These are phyloP conservation scores for Pichia sp. DNA, from an alignment of 1,139 yeast genomes.

Conservation along the genomic window DNA sequence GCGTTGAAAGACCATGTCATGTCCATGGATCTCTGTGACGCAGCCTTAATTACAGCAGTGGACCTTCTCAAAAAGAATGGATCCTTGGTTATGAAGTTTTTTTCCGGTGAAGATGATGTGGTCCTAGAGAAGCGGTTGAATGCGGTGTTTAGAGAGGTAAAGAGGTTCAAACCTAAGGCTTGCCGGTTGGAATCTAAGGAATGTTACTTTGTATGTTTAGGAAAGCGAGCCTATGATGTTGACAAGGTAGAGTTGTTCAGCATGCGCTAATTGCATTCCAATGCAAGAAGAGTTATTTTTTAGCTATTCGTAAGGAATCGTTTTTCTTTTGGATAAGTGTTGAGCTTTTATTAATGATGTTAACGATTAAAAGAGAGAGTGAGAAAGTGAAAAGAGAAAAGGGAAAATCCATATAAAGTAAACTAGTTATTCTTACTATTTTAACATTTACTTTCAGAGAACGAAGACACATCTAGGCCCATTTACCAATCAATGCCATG, in stretches of 20 bases:
- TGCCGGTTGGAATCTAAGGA: constrained; percentile 63
- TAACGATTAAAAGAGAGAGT: background rate
- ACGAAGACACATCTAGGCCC: constrained; percentile 57
- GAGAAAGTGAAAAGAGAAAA: background rate
- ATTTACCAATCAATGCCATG: constrained; percentile 82
- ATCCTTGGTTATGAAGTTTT: constrained; percentile 66
- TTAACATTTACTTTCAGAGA: background rate
- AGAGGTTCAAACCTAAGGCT: constrained; percentile 55
- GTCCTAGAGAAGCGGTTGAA: constrained; percentile 52
- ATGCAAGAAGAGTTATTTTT: too few relatives aligned
- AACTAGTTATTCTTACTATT: background rate
- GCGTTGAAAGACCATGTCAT: constrained; percentile 57
- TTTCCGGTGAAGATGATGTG: constrained; percentile 64
- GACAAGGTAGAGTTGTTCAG: constrained; percentile 47
- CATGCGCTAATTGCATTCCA: too few relatives aligned
- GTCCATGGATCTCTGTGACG: constrained; percentile 83
- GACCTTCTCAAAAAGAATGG: constrained; percentile 69
- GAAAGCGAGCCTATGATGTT: constrained; percentile 41
- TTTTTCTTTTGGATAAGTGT: too few relatives aligned
- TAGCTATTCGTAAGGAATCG: too few relatives aligned
- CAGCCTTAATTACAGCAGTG: constrained; percentile 73
- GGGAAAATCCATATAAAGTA: background rate
- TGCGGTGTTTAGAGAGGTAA: constrained; percentile 57
- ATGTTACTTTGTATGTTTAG: constrained; percentile 60
- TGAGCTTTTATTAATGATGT: background rate